Evolutionary conservation across 2,329 filamentous ascomycete genomes (phyloP), one percentile per base, ranked within the genome.

Genomic region (Sordariomycetes sp.): DNA sequence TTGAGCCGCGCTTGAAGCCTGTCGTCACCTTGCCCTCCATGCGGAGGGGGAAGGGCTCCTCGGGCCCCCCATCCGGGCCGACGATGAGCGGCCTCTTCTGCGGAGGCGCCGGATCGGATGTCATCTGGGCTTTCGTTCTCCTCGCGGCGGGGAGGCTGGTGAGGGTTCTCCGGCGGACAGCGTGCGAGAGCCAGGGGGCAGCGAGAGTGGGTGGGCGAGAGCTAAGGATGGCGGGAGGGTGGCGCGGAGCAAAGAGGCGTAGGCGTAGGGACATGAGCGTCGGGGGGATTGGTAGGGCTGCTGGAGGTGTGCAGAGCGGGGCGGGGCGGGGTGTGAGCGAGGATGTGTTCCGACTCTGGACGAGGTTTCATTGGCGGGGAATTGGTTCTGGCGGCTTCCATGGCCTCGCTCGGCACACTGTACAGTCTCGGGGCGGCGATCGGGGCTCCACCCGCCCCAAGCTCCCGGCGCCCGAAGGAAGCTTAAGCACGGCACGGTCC

Each of bases 1-100:
- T 95, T 67, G 90, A 96, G 18, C 94, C 94, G 60, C 94, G 83
- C 50, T 94, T 93, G 71, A 97, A 97, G 37, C 94, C 94, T 66
- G 89, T 88, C 66, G 97, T 91, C 25, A 99, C 91, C 58, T 87
- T 83, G 25, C 94, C 94, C 61, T 88, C 86, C 74, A 97, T 86
- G 64, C 80, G 83, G 65, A 96, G 79, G 0, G 94, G 94, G 71
- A 86, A 97, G 0, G 94, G 94, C 6, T 82, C 56, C 65, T 85
- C 78, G 14, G 93, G 93, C 3, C 90, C 90, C 46, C 76, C 71
- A 51, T 89, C 83, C 10, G 86, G 78, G 59, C 93, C 93, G 60
- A 90, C 83, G 64, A 94, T 81, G 56, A 79, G 76, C 53, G 89
- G 86, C 61, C 90, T 24, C 46, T 22, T 24, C 46, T 22, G 8